These are phyloP conservation scores for bread wheat (Triticum aestivum) DNA, from an alignment of 176 grass and related monocot genomes.

Conservation along the genomic window DNA sequence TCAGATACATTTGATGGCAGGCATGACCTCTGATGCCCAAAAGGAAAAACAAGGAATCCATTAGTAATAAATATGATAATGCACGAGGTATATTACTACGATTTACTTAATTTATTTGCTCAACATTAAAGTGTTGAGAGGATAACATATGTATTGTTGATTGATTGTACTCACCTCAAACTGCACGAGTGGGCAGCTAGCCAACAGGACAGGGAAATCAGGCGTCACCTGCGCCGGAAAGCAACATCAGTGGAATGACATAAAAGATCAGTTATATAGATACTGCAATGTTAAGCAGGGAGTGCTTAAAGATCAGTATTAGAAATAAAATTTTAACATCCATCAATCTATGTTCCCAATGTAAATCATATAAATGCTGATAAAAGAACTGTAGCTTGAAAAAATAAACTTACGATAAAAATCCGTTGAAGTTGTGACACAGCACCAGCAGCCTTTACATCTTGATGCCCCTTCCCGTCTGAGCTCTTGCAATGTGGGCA, in stretches of 20 bases:
- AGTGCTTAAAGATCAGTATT: neutral
- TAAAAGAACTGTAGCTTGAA: neutral
- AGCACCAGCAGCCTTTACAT: constrained; percentile 60
- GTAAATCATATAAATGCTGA: neutral
- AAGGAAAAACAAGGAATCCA: constrained; percentile 1
- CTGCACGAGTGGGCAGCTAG: constrained; percentile 78
- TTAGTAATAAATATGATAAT: constrained; percentile 12
- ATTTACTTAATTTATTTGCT: constrained; percentile 13
- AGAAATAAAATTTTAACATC: neutral
- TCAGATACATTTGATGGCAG: constrained; percentile 60
- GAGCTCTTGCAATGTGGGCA: constrained; percentile 82
- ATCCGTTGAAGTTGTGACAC: constrained; percentile 89
- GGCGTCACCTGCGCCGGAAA: constrained; percentile 69
- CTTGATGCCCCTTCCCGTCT: constrained; percentile 48
- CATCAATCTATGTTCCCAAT: neutral
- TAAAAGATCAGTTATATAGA: constrained; percentile 2
- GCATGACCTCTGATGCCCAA: constrained; percentile 63
- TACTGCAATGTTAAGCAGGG: neutral
- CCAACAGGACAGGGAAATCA: constrained; percentile 70
- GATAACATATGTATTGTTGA: neutral
- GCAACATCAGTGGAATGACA: constrained; percentile 24
- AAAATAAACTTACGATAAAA: constrained; percentile 75
- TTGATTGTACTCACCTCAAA: constrained; percentile 61
- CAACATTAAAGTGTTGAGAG: constrained; percentile 1
- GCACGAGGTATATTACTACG: neutral